phyloP scores from a whole-genome alignment of 768 basidiomycete species.

The Rhizopogon vesiculosus region DNA sequence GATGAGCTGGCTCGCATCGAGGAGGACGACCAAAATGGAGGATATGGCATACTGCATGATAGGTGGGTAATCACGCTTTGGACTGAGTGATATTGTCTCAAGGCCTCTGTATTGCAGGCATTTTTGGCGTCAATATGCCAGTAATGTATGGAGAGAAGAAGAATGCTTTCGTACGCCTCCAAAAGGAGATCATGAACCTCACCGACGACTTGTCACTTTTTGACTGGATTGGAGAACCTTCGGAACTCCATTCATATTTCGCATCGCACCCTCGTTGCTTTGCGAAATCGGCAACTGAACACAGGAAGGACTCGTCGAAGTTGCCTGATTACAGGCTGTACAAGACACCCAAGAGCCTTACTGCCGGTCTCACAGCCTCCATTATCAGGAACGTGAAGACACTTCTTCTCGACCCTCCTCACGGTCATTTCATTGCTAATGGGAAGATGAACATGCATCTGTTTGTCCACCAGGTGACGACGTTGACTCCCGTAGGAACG shows the following conservation, averaged over 20 bases:
- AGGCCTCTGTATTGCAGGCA: slow-evolving; percentile 9
- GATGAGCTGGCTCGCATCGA: slow-evolving; percentile 21
- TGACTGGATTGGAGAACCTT: slow-evolving; percentile 23
- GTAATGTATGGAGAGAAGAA: slow-evolving; percentile 21
- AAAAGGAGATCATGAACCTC: slow-evolving; percentile 24
- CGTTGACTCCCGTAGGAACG: not conserved
- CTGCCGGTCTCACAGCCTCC: slow-evolving; percentile 10
- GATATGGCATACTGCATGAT: slow-evolving; percentile 26
- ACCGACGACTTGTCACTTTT: slow-evolving; percentile 21
- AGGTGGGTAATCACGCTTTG: slow-evolving; percentile 2
- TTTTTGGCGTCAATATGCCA: slow-evolving; percentile 23
- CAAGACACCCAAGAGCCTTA: not conserved
- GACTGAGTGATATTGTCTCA: slow-evolving; percentile 1
- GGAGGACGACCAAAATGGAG: slow-evolving; percentile 24
- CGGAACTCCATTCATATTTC: slow-evolving; percentile 20
- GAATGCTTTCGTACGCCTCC: slow-evolving; percentile 18
- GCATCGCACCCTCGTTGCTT: slow-evolving; percentile 20
- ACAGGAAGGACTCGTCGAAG: not conserved
- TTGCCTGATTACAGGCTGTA: not conserved
- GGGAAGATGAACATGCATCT: slow-evolving; percentile 22
- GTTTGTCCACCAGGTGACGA: slow-evolving; percentile 5
- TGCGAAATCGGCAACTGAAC: not conserved
- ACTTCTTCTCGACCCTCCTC: slow-evolving; percentile 18
- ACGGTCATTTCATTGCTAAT: slow-evolving; percentile 26
- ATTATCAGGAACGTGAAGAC: slow-evolving; percentile 9